A percentile compares a stretch with the other conserved stretches of the same genome.
Evolutionary conservation across 2,329 filamentous ascomycete species (phyloP).

Genomic region (Verticillium zaregamsianum): DNA sequence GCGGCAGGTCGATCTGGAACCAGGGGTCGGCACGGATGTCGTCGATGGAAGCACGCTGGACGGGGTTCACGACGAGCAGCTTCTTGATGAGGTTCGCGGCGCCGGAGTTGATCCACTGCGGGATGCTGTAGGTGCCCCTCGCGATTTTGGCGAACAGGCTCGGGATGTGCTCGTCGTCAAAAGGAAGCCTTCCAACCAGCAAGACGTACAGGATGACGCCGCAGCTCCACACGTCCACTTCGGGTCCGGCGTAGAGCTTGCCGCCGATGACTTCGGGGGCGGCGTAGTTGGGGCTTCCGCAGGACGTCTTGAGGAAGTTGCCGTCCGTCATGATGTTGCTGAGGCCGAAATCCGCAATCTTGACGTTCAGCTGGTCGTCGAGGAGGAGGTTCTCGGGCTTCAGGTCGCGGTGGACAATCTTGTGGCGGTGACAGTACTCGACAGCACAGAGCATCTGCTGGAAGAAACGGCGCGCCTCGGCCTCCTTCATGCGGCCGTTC

Average conservation of each 20-base stretch:
- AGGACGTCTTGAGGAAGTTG: conserved; percentile 98
- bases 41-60: conserved; percentile 88
- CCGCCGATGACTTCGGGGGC: conserved; percentile 97
- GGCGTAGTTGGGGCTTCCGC: conserved; percentile 96
- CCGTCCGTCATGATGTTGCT: conserved; percentile 99
- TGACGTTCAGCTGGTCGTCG: conserved; percentile 94
- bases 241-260: conserved; percentile 93
- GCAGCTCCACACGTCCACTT: conserved; percentile 98
- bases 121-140: conserved; percentile 87
- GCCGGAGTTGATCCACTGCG: conserved; percentile 83
- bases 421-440: conserved; percentile 97
- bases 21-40: conserved; percentile 92
- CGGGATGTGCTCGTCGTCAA: conserved; percentile 98
- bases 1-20: conserved; percentile 83
- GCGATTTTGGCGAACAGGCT: conserved; percentile 97
- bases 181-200: conserved; percentile 78
- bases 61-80: conserved; percentile 93
- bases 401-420: conserved; percentile 95
- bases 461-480: conserved; percentile 94
- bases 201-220: conserved; percentile 87
- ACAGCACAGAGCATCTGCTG: conserved; percentile 99
- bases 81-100: conserved; percentile 79
- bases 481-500: conserved; percentile 85
- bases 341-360: conserved; percentile 97
- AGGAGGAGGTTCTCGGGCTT: conserved; percentile 96